Evolutionary conservation across 352 stramenopile genomes (phyloP), one percentile per base, ranked within the genome.

Genomic region (Globisporangium viniferum): DNA sequence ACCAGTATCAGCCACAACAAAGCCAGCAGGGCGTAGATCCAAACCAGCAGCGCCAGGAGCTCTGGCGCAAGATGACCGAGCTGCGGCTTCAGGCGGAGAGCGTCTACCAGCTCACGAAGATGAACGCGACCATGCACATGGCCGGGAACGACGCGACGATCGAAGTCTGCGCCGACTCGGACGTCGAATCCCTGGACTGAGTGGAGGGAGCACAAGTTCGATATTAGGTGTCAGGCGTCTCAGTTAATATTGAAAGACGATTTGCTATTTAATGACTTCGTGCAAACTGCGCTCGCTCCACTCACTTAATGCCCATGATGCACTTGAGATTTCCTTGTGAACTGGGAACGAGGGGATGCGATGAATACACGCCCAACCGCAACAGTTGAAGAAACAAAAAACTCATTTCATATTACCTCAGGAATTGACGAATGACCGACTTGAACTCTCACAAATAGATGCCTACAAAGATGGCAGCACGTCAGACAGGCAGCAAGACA

Each of bases 41-140:
- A 8, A 58, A 59, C 20, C 41, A 62, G 36, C 62, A 64, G 15
- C 70, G 64, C 1, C 71, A 73, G 24, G 70, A 81, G 36, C 51
- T 90, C 18, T 76, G 81, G 62, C 67, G 76, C 51, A 82, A 74
- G 64, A 89, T 89, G 81, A 73, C 74, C 35, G 72, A 85, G 62
- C 66, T 89, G n/a, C 77, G 82, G 31, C 73, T 80, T 46, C 77
- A 76, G n/a, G 80, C 81, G 0, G 81, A 89, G 64, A 81, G 78
- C 2, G 80, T 81, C n/a, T 89, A 88, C 60, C 76, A 85, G 64
- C 72, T 86, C 51, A 84, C 81, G 22, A 83, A 80, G 56, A 75
- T 82, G 57, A 82, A 75, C 36, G 77, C 70, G 74, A 75, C 67
- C 74, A 73, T 54, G 70, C 67, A 41, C 70, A 67, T 27, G 74